Evolutionary conservation across 1,284 basidiomycete genomes (phyloP).

Genomic region (Heterobasidion annosum): DNA sequence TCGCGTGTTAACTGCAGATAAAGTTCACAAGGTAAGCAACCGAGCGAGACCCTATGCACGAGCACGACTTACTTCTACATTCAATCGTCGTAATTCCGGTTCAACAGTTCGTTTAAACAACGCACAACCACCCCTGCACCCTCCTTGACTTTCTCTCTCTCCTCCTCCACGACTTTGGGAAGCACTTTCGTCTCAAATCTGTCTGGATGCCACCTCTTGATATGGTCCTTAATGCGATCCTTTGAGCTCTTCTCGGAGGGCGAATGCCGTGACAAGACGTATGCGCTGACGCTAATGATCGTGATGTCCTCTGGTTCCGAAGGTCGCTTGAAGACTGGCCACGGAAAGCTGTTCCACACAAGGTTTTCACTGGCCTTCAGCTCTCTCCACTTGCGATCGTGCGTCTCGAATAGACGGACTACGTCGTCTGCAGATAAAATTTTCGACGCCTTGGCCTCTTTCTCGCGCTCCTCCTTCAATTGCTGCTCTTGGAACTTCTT

Average conservation of each 20-base stretch:
- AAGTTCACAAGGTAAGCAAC: neutral
- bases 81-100: conserved; percentile 34
- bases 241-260: conserved; percentile 41
- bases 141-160: conserved; percentile 31
- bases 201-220: conserved; percentile 39
- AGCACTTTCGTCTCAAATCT: conserved; percentile 33
- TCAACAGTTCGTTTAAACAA: conserved; percentile 53
- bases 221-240: conserved; percentile 51
- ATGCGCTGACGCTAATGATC: conserved; percentile 40
- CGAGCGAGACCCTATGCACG: neutral
- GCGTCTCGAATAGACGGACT: conserved; percentile 38
- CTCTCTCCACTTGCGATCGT: conserved; percentile 49
- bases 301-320: conserved; percentile 50
- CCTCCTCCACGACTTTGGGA: conserved; percentile 30
- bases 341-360: conserved; percentile 57
- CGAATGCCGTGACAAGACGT: conserved; percentile 46
- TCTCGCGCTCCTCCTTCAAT: conserved; percentile 28
- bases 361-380: conserved; percentile 26
- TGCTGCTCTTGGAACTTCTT: conserved; percentile 53
- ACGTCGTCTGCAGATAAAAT: conserved; percentile 45
- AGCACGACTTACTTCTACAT: conserved; percentile 13
- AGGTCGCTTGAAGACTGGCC: conserved; percentile 57
- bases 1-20: conserved; percentile 9
- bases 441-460: conserved; percentile 32
- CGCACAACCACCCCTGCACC: conserved; percentile 37